Evolutionary conservation across 1,284 basidiomycete species (phyloP).

Genomic region (Irpex rosettiformis): DNA sequence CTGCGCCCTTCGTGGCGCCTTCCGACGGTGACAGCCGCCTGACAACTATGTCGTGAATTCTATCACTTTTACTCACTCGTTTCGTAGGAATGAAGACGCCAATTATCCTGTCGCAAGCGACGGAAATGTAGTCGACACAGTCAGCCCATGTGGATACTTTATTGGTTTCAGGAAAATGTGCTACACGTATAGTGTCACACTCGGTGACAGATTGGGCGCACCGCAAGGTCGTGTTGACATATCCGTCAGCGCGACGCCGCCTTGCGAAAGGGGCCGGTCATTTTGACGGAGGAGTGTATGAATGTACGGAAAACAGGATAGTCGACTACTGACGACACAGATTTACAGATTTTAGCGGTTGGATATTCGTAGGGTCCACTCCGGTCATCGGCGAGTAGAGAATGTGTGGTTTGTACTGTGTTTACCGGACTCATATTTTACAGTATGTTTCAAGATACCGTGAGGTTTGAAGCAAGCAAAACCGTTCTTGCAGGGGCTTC

Average conservation of each 20-base stretch:
- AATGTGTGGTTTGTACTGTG: background rate
- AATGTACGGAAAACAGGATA: background rate
- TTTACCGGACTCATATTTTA: background rate
- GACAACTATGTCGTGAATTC: background rate
- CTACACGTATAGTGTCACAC: background rate
- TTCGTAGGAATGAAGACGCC: background rate
- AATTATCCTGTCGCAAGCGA: background rate
- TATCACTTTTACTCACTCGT: background rate
- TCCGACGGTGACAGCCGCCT: background rate
- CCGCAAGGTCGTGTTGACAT: background rate
- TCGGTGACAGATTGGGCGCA: background rate
- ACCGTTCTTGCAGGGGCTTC: background rate
- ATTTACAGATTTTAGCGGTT: background rate
- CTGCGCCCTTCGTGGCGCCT: background rate
- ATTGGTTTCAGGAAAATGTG: background rate
- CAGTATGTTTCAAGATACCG: background rate
- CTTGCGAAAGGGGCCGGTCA: background rate
- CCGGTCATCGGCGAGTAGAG: background rate
- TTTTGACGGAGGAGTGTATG: too few relatives aligned
- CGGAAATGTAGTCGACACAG: background rate
- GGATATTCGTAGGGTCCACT: background rate
- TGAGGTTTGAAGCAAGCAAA: background rate
- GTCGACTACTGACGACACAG: background rate
- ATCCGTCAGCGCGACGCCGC: background rate
- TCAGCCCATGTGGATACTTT: background rate